Evolutionary conservation across 2,329 filamentous ascomycete species (phyloP).

Genomic region (Aspergillus candidus): DNA sequence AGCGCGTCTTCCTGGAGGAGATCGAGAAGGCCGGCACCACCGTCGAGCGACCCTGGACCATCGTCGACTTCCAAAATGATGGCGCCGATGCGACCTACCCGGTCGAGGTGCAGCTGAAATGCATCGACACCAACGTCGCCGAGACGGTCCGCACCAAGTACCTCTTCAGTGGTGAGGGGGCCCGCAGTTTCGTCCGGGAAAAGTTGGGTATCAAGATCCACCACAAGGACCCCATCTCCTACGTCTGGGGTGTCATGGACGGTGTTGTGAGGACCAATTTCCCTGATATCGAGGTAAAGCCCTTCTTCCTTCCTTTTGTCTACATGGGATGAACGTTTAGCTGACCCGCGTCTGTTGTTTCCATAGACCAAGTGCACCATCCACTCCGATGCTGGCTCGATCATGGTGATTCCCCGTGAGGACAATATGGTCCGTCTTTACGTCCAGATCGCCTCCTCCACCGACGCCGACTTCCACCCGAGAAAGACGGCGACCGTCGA

Average conservation of each 20-base stretch:
- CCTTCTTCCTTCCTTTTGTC: not conserved
- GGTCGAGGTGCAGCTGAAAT: conserved; percentile 69
- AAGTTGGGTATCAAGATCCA: conserved; percentile 61
- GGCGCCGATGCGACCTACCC: conserved; percentile 63
- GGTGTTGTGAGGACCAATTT: conserved; percentile 59
- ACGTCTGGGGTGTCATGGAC: conserved; percentile 64
- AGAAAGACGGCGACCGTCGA: conserved; percentile 55
- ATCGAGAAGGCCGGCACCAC: conserved; percentile 53
- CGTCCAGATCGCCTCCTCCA: conserved; percentile 57
- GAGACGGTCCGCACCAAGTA: conserved; percentile 62
- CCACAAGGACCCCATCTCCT: conserved; percentile 58
- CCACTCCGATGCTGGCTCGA: conserved; percentile 57
- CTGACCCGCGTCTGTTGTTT: conserved; percentile 1
- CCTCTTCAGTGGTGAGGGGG: conserved; percentile 58
- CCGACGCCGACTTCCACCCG: conserved; percentile 56
- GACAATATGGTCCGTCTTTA: conserved; percentile 47
- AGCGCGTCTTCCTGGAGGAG: conserved; percentile 57
- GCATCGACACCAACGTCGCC: conserved; percentile 63
- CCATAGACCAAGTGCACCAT: conserved; percentile 60
- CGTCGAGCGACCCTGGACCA: conserved; percentile 57
- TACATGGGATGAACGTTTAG: not conserved
- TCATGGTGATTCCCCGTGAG: conserved; percentile 55
- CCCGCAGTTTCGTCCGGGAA: conserved; percentile 55
- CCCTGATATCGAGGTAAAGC: conserved; percentile 53
- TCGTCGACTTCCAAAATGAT: conserved; percentile 56